Conservation (phyloP, 257 asterid genomes). For the Solanum chilense region DNA sequence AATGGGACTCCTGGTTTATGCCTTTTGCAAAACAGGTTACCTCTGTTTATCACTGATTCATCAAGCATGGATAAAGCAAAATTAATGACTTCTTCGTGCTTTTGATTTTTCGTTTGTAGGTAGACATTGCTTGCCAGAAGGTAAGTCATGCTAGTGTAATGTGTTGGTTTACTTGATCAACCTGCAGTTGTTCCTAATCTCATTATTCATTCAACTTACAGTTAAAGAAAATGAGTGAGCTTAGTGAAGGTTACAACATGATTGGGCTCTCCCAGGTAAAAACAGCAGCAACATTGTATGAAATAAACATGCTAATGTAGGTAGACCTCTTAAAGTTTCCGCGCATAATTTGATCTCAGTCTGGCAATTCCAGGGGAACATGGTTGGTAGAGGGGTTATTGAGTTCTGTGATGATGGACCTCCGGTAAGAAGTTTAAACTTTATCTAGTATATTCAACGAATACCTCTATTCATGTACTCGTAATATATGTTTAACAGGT, state of each 20-base stretch:
- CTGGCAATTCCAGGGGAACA: slow-evolving; percentile 49
- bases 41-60: neutral
- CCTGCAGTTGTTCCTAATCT: neutral
- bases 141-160: slow-evolving; percentile 18
- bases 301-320: neutral
- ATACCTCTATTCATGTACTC: neutral
- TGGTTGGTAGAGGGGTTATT: slow-evolving; percentile 79
- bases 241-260: slow-evolving; percentile 62
- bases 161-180: slow-evolving; percentile 15
- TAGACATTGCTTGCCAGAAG: slow-evolving; percentile 75
- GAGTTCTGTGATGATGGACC: slow-evolving; percentile 82
- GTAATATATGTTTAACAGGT: slow-evolving; percentile 40
- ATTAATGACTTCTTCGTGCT: neutral
- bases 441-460: neutral
- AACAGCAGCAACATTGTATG: neutral
- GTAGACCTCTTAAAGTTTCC: neutral
- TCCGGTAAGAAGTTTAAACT: slow-evolving; percentile 47
- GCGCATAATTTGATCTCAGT: neutral
- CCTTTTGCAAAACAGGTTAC: slow-evolving; percentile 61
- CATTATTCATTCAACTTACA: slow-evolving; percentile 18
- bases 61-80: neutral
- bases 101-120: slow-evolving; percentile 20
- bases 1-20: slow-evolving; percentile 85
- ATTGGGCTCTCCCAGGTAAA: slow-evolving; percentile 80
- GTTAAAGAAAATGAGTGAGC: slow-evolving; percentile 74